These are phyloP conservation scores for Aureobasidium pullulans DNA, from an alignment of 2,329 filamentous ascomycete species.

Conservation along the genomic window DNA sequence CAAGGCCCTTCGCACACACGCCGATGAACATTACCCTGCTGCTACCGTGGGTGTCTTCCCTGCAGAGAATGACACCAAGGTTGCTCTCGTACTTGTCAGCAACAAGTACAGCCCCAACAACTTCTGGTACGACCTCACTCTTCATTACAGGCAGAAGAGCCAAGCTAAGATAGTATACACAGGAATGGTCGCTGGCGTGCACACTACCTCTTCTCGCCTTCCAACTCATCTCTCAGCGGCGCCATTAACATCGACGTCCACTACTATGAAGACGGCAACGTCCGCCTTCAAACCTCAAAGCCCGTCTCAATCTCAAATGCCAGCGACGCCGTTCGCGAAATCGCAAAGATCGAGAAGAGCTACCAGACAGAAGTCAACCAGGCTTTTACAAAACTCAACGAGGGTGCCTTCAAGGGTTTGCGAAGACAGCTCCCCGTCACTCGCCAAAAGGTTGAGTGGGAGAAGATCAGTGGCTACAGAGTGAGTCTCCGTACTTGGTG, in stretches of 20 bases:
- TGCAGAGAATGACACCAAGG: slow-evolving; percentile 62
- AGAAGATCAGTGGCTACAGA: slow-evolving; percentile 90
- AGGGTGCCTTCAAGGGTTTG: slow-evolving; percentile 90
- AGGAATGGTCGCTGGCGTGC: slow-evolving; percentile 97
- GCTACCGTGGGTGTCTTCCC: slow-evolving; percentile 78
- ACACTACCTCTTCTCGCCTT: slow-evolving; percentile 69
- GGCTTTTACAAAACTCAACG: slow-evolving; percentile 79
- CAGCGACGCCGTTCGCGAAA: slow-evolving; percentile 66
- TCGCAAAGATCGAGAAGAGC: slow-evolving; percentile 74
- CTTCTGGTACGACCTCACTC: slow-evolving; percentile 62
- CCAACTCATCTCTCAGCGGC: slow-evolving; percentile 63
- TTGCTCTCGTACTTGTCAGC: slow-evolving; percentile 79
- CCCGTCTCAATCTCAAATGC: slow-evolving; percentile 55
- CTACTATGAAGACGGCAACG: slow-evolving; percentile 99
- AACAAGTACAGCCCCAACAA: slow-evolving; percentile 98
- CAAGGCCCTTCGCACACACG: slow-evolving; percentile 68
- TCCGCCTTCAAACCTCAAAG: slow-evolving; percentile 86
- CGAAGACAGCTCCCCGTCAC: slow-evolving; percentile 91
- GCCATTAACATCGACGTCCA: slow-evolving; percentile 90
- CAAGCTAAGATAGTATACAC: slow-evolving; percentile 6
- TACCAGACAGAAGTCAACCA: slow-evolving; percentile 95
- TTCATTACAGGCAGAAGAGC: not conserved
- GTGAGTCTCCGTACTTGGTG: slow-evolving; percentile 41
- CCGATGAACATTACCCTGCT: slow-evolving; percentile 80
- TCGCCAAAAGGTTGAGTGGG: slow-evolving; percentile 98